Base-by-base conservation (phyloP, 78 protist genomes). In the Salpingoeca rosetta region DNA sequence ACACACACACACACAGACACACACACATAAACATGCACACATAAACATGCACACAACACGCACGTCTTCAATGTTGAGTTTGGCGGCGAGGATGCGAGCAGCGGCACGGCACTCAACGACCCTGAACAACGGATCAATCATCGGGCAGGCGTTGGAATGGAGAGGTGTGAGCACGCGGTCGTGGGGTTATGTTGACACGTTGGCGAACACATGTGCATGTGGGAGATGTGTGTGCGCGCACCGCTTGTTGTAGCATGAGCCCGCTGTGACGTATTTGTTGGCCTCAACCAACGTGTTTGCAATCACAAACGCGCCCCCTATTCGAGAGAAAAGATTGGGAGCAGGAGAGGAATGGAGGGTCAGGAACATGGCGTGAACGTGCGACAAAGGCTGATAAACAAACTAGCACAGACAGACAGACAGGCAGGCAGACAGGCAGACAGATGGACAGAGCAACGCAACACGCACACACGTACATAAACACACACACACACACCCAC, bases 41-140 rank as follows among this genome's bases (percentile, higher is more conserved):
- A 51, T 17, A 51, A 7, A 51, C 65, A 51, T 17, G 17, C 65
- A 51, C 65, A 51, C 65, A 51, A 7, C 65, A 51, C 65, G 31
- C 31, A 7, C 17, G 7, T 17, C 65, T 51, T 51, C 65, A 51
- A 51, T 51, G 31, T 51, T 51, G 65, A 51, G 65, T 17, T 51
- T 51, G 65, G 76, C 76, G 51, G 43, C 39, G 36, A 81, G 11
- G 77, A 11, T 45, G 44, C n/a, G n/a, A n/a, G 84, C 85, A 7
- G 85, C 77, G 31, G 41, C 1, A 37, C 78, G 44, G 57, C 80
- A 72, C 79, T 82, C 85, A 42, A 72, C 80, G 37, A 82, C 85
- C 42, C 85, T 73, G n/a, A 17, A 51, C 7, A 17, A 51, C 17
- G 65, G 65, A 17, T 17, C 7, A 17, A 22, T 22, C 65, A 51